Evolutionary conservation across 2,329 filamentous ascomycete genomes (phyloP).

Genomic region (Diplodia intermedia): DNA sequence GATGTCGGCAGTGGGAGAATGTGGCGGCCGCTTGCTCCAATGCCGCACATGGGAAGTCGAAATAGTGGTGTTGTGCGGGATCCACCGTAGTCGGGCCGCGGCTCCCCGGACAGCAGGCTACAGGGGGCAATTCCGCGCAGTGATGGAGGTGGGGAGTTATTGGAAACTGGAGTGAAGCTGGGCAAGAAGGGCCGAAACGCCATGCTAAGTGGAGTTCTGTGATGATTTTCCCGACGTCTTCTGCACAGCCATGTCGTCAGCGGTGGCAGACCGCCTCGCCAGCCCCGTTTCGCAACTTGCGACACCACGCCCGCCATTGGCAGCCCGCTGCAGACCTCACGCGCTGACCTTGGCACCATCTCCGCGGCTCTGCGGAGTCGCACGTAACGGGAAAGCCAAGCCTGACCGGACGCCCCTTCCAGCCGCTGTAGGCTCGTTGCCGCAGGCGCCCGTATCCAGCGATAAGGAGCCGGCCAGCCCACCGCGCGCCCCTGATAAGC

Average conservation of each 20-base stretch:
- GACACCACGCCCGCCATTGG: constrained; percentile 23
- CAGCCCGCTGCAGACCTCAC: constrained; percentile 2
- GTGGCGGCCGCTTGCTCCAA: constrained; percentile 20
- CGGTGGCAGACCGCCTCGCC: constrained; percentile 27
- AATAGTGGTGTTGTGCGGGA: constrained; percentile 25
- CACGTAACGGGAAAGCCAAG: constrained; percentile 20
- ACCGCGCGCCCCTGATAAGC: constrained; percentile 21
- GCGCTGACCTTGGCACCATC: constrained; percentile 9
- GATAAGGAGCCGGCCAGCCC: constrained; percentile 19
- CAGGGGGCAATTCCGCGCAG: constrained; percentile 4
- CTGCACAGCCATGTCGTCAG: constrained; percentile 25
- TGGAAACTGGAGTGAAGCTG: constrained; percentile 22
- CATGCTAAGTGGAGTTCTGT: constrained; percentile 14
- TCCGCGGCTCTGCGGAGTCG: constrained; percentile 26
- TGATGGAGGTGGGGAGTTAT: constrained; percentile 23
- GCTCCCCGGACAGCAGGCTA: constrained; percentile 17
- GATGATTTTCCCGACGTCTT: constrained; percentile 27
- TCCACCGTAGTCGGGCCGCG: constrained; percentile 26
- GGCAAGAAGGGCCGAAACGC: constrained; percentile 24
- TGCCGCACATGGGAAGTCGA: constrained; percentile 3
- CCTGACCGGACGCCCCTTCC: background rate
- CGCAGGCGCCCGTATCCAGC: constrained; percentile 19
- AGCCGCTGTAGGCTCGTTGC: constrained; percentile 7
- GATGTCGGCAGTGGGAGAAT: constrained; percentile 17
- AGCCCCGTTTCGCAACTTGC: constrained; percentile 22